Evolutionary conservation across 2,329 filamentous ascomycete species (phyloP).

Genomic region (Cladosporium sp.): DNA sequence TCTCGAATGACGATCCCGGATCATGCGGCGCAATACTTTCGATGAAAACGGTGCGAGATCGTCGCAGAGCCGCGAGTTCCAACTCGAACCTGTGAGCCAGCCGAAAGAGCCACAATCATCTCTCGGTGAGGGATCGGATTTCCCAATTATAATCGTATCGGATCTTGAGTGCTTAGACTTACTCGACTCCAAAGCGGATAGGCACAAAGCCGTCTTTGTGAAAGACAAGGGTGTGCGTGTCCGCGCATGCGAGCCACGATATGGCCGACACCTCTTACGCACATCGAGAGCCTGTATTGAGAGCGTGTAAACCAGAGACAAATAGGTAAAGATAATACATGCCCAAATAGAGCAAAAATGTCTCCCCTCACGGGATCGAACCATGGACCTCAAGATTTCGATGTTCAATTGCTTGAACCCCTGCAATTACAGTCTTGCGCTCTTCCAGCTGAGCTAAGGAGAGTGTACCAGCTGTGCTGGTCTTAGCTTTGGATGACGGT

Average conservation of each 20-base stretch:
- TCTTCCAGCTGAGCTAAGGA: slow-evolving; percentile 28
- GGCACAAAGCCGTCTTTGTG: too few relatives aligned
- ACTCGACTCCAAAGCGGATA: too few relatives aligned
- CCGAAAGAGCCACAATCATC: too few relatives aligned
- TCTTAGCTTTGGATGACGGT: not conserved
- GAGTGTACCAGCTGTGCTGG: not conserved
- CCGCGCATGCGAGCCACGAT: not conserved
- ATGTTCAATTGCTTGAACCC: not conserved
- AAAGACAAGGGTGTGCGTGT: not conserved
- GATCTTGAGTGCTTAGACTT: too few relatives aligned
- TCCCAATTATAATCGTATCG: too few relatives aligned
- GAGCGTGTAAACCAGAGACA: not conserved
- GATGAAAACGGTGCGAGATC: too few relatives aligned
- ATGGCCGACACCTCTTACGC: too few relatives aligned
- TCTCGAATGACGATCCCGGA: too few relatives aligned
- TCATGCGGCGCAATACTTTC: too few relatives aligned
- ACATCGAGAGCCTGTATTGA: not conserved
- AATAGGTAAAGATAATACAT: not conserved
- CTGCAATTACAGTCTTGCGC: slow-evolving; percentile 33
- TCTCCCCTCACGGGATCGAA: slow-evolving; percentile 16
- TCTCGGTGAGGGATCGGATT: too few relatives aligned
- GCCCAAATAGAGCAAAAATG: not conserved
- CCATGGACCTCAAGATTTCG: slow-evolving; percentile 15
- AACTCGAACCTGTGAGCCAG: too few relatives aligned
- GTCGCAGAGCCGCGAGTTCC: too few relatives aligned